Conservation (phyloP, 1,284 basidiomycete species). For the Microbotryomycetes sp. region DNA sequence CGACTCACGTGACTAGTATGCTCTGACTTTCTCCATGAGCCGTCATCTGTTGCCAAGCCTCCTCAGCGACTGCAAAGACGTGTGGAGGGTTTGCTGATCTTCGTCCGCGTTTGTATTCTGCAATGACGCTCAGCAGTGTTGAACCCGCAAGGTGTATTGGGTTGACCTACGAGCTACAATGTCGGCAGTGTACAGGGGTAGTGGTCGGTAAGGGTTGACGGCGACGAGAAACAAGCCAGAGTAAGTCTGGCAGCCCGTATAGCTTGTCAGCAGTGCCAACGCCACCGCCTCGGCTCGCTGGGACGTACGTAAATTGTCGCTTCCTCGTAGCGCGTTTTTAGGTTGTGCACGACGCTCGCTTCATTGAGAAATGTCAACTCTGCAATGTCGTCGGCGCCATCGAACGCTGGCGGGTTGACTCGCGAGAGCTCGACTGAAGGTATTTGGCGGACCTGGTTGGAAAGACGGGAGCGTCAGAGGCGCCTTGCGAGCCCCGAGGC, state of each 20-base stretch:
- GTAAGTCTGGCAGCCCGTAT: conserved; percentile 63
- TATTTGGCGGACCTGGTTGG: conserved; percentile 17
- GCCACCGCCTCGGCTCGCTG: neutral
- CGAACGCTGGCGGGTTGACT: conserved; percentile 92
- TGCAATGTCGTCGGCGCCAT: conserved; percentile 95
- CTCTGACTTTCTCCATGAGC: conserved; percentile 96
- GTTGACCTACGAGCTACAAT: conserved; percentile 29
- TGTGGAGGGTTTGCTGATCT: conserved; percentile 95
- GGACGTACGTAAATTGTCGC: conserved; percentile 86
- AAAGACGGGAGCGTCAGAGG: conserved; percentile 1
- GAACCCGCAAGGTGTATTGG: neutral
- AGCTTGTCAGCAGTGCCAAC: neutral
- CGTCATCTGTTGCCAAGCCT: conserved; percentile 97
- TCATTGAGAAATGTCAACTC: conserved; percentile 98
- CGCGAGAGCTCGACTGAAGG: conserved; percentile 23
- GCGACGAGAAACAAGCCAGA: conserved; percentile 96
- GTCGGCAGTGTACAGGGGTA: conserved; percentile 74
- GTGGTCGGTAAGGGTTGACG: conserved; percentile 89
- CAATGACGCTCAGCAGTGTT: conserved; percentile 53
- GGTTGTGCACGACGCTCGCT: conserved; percentile 95
- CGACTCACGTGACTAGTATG: conserved; percentile 86
- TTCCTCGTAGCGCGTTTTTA: conserved; percentile 81
- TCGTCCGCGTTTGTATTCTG: conserved; percentile 86
- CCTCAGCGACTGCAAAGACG: conserved; percentile 94
- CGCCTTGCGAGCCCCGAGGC: too few species aligned